These are phyloP conservation scores for Hammondia hammondi DNA, from an alignment of 169 alveolate species.

Conservation along the genomic window DNA sequence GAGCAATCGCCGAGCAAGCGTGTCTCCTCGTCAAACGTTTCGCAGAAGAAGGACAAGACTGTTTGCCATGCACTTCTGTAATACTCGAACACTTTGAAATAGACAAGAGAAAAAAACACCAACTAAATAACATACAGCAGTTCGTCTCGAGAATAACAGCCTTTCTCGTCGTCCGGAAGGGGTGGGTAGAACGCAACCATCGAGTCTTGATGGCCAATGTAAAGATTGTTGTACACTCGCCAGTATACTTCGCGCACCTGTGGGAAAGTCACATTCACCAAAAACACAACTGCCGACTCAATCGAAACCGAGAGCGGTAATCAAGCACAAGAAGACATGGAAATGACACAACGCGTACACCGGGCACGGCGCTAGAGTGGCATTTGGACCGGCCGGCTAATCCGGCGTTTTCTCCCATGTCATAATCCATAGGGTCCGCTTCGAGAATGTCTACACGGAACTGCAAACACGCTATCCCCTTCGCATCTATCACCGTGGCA, in stretches of 20 bases:
- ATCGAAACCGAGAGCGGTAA: not conserved
- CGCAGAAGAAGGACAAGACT: not conserved
- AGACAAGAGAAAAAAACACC: not conserved
- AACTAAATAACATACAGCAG: conserved; percentile 60
- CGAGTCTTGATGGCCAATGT: conserved; percentile 98
- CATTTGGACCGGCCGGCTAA: too few species aligned
- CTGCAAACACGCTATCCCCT: too few species aligned
- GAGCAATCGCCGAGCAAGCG: too few species aligned
- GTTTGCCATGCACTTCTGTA: not conserved
- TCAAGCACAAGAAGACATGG: not conserved
- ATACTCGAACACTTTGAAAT: not conserved
- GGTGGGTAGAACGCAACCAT: conserved; percentile 94
- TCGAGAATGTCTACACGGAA: too few species aligned
- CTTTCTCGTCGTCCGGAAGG: conserved; percentile 68
- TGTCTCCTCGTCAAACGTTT: not conserved
- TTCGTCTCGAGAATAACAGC: conserved; percentile 61
- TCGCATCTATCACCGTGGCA: too few species aligned
- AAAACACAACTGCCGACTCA: not conserved
- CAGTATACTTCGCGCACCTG: conserved; percentile 91
- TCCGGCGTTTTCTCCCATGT: too few species aligned
- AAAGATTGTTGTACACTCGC: conserved; percentile 98
- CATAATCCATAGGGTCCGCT: too few species aligned
- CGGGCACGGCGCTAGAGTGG: too few species aligned
- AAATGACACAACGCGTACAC: too few species aligned
- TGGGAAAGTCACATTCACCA: not conserved